Conservation (phyloP, 805 yeast genomes). For the Dipodascopsis tothii region DNA sequence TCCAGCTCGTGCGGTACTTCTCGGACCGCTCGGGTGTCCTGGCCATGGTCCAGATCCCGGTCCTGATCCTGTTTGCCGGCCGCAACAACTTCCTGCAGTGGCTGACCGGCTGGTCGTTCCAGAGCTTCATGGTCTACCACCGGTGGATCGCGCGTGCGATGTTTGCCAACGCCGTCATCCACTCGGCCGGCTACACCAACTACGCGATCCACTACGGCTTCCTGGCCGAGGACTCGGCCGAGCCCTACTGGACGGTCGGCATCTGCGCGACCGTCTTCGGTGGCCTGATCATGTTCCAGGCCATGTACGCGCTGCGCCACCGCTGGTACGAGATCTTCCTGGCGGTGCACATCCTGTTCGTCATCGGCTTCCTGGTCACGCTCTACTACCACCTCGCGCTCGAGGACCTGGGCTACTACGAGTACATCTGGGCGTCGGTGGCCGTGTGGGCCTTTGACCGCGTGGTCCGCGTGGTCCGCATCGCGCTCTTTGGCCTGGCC, state of each 20-base stretch:
- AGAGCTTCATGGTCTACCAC: constrained; percentile 59
- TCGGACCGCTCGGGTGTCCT: constrained; percentile 26
- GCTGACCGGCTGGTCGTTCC: constrained; percentile 55
- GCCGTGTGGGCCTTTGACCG: constrained; percentile 70
- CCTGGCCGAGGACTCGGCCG: neutral
- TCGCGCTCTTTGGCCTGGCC: constrained; percentile 19
- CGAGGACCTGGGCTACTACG: constrained; percentile 39
- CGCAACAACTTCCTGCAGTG: constrained; percentile 62
- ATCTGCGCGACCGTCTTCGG: constrained; percentile 2
- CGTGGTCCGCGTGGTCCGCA: constrained; percentile 45
- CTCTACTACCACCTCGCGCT: constrained; percentile 54
- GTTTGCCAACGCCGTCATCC: constrained; percentile 10
- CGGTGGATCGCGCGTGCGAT: constrained; percentile 39
- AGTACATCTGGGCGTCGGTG: constrained; percentile 44
- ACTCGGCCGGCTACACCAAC: constrained; percentile 9
- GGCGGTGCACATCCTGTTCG: constrained; percentile 50
- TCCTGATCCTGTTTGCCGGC: constrained; percentile 57
- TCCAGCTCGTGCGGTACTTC: constrained; percentile 6
- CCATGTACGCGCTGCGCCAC: constrained; percentile 10
- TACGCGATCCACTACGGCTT: constrained; percentile 3
- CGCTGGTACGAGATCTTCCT: constrained; percentile 52
- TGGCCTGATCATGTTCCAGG: constrained; percentile 2
- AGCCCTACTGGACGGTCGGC: too few relatives aligned
- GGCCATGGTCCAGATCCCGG: constrained; percentile 38
- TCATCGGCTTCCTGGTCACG: constrained; percentile 44